phyloP scores from a whole-genome alignment of 2,329 filamentous ascomycete genomes.

The Aureobasidium vineae region DNA sequence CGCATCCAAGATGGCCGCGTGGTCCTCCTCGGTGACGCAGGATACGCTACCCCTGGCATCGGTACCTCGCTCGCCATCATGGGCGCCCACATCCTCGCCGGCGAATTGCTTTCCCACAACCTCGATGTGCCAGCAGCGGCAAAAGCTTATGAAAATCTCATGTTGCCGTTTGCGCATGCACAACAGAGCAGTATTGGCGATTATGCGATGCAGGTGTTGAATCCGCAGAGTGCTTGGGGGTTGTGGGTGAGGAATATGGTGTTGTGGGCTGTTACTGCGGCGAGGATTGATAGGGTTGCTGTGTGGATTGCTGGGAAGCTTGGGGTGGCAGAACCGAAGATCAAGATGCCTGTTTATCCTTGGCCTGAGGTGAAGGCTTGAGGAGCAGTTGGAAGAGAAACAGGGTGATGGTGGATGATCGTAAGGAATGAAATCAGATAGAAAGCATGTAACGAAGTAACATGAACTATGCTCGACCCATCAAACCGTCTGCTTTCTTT shows the following conservation, averaged over 20 bases:
- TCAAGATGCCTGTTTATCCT: constrained; percentile 17
- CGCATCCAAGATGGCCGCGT: constrained; percentile 39
- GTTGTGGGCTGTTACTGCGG: constrained; percentile 32
- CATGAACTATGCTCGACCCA: no score
- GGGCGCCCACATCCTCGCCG: constrained; percentile 57
- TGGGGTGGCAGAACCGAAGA: neutral
- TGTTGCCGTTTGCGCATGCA: constrained; percentile 48
- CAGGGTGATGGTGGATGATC: neutral
- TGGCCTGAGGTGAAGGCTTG: neutral
- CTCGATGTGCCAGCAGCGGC: constrained; percentile 42
- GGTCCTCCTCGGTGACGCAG: constrained; percentile 46
- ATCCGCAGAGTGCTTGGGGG: constrained; percentile 49
- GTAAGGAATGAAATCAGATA: no score
- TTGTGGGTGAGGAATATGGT: constrained; percentile 48
- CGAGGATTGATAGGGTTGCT: neutral
- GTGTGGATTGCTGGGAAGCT: neutral
- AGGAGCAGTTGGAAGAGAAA: no score
- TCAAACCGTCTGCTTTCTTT: no score
- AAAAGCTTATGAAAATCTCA: constrained; percentile 45
- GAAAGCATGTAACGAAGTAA: no score
- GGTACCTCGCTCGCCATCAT: constrained; percentile 41
- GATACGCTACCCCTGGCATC: constrained; percentile 38
- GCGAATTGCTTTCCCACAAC: constrained; percentile 42
- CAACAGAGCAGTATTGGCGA: constrained; percentile 36
- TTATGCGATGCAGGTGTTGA: constrained; percentile 42